Percentiles rank a stretch among this genome's conserved stretches.
Evolutionary conservation across 441 rosid species (phyloP).

Genomic region (Rhodomyrtus psidioides): DNA sequence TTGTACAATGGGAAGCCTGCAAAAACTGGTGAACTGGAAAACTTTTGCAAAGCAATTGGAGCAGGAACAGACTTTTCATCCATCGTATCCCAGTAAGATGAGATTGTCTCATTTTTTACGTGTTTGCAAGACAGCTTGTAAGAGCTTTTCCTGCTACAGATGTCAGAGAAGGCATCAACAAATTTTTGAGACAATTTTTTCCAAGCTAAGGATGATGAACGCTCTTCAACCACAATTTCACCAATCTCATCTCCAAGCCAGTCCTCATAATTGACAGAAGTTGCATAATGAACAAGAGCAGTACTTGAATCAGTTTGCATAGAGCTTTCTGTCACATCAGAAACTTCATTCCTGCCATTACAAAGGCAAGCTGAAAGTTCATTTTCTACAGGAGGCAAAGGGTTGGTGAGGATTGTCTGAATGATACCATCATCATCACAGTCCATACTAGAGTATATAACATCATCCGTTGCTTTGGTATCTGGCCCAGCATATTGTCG

Average conservation of each 20-base stretch:
- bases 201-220: constrained; percentile 75
- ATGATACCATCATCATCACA: constrained; percentile 35
- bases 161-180: constrained; percentile 46
- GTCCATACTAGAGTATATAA: constrained; percentile 22
- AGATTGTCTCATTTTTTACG: constrained; percentile 29
- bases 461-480: constrained; percentile 22
- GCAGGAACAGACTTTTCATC: constrained; percentile 26
- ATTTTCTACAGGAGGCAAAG: constrained; percentile 50
- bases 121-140: constrained; percentile 67
- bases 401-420: constrained; percentile 63
- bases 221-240: constrained; percentile 71
- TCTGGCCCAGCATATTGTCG: constrained; percentile 23
- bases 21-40: constrained; percentile 45
- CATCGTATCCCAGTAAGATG: constrained; percentile 27
- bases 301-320: constrained; percentile 23
- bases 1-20: constrained; percentile 25
- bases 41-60: constrained; percentile 44
- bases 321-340: constrained; percentile 13
- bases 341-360: constrained; percentile 17
- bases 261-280: constrained; percentile 11
- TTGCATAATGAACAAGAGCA: constrained; percentile 20
- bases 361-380: constrained; percentile 63
- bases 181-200: constrained; percentile 54
- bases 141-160: constrained; percentile 29
- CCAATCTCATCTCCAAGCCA: constrained; percentile 53